Base-by-base conservation (phyloP, 306 rosid species). In the Crotalaria pallida region DNA sequence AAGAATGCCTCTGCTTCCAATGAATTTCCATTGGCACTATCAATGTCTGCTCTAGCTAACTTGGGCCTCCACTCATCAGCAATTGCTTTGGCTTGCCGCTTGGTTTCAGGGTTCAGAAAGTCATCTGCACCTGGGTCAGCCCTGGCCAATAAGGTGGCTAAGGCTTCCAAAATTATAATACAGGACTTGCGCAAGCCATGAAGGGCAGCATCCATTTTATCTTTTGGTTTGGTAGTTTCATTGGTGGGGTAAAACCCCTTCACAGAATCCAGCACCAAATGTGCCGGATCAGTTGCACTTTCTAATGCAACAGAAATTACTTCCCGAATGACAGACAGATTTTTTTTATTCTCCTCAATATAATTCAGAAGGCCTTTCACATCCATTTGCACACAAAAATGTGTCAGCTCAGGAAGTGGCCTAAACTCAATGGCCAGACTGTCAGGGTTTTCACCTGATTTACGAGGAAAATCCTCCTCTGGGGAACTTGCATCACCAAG, bases 1-100 rank as follows among this genome's bases (percentile, higher is more conserved):
- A 90, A 86, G 78, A 88, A 90, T 75, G 96, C 96, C 85, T 90
- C 88, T 84, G 86, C 89, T 86, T 88, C 94, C 89, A 90, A 81
- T 86, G 94, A 84, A 69, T 79, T 79, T 77, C 92, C 94, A 90
- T 87, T 88, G 94, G 96, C 90, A 86, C 88, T 89, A 84, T 84
- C 88, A 82, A 10, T 84, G 82, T 73, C 84, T 67, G 83, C 81
- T 70, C 80, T 74, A 85, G 84, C 84, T 88, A 90, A 84, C 88
- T 82, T 80, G 82, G 85, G 85, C 83, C 79, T 84, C 96, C 96
- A 90, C 89, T 80, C 94, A 82, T 88, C 87, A 88, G 94, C 91
- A 84, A 90, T 88, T 82, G 86, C 83, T 83, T 90, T 88, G 89
- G 89, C 96, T 82, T 79, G 91, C 88, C 81, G 96, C 89, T 85